Evolutionary conservation across 2,329 filamentous ascomycete genomes (phyloP).

Genomic region (Pestalotiopsis sp.): DNA sequence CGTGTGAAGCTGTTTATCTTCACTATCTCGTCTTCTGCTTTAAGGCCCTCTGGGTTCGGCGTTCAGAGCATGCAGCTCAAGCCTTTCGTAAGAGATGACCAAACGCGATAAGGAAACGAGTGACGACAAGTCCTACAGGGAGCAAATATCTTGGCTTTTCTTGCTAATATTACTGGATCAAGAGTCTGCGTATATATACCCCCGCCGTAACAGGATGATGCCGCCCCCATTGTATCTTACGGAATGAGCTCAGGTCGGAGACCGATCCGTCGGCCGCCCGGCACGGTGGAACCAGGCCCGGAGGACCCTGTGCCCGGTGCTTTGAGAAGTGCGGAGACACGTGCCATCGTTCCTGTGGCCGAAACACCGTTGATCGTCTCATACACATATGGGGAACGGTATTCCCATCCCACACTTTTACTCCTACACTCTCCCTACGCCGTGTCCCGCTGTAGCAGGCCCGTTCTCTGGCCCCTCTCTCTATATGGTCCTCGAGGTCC

Average conservation of each 20-base stretch:
- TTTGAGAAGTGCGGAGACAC: conserved; percentile 2
- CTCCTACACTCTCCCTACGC: not conserved
- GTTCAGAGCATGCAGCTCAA: too few species aligned
- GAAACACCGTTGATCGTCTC: not conserved
- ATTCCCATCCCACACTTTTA: not conserved
- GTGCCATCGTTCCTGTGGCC: conserved; percentile 11
- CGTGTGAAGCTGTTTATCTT: not conserved
- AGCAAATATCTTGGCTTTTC: too few species aligned
- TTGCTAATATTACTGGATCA: too few species aligned
- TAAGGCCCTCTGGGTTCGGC: not conserved
- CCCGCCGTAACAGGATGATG: not conserved
- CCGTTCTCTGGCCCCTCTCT: too few species aligned
- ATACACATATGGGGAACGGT: not conserved
- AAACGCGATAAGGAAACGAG: too few species aligned
- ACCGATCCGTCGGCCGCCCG: not conserved
- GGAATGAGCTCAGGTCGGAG: not conserved
- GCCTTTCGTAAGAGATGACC: too few species aligned
- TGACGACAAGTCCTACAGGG: too few species aligned
- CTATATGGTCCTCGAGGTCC: too few species aligned
- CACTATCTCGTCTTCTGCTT: not conserved
- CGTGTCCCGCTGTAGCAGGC: not conserved
- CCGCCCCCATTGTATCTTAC: not conserved
- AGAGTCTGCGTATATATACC: not conserved
- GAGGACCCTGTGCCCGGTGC: not conserved
- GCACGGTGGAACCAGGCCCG: conserved; percentile 9